Evolutionary conservation across 768 basidiomycete species (phyloP).

Genomic region (Rhodosporidiobolus odoratus): DNA sequence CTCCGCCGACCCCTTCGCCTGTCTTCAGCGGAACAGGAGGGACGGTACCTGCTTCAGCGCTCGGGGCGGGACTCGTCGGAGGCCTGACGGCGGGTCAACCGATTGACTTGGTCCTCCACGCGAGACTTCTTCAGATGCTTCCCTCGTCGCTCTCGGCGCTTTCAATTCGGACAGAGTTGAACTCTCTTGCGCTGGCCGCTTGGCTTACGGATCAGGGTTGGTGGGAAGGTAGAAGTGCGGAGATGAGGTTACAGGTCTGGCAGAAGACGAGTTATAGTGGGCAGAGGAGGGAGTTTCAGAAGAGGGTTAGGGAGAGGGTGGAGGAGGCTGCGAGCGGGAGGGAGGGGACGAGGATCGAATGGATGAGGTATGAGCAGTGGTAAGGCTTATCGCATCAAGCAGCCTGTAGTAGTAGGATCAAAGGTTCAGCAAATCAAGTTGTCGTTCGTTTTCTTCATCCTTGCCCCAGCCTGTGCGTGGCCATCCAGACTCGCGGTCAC

Average conservation of each 20-base stretch:
- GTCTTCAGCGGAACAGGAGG: neutral
- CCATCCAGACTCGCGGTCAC: too few species aligned
- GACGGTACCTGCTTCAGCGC: neutral
- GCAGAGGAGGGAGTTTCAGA: constrained; percentile 11
- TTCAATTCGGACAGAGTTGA: constrained; percentile 20
- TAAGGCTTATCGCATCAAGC: neutral
- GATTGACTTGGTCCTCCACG: constrained; percentile 24
- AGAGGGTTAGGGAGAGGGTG: constrained; percentile 13
- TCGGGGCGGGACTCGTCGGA: neutral
- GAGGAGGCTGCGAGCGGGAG: constrained; percentile 2
- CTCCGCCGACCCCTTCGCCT: neutral
- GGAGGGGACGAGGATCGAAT: constrained; percentile 1
- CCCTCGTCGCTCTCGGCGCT: neutral
- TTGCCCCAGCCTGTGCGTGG: too few species aligned
- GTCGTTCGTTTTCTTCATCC: too few species aligned
- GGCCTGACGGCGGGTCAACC: constrained; percentile 1
- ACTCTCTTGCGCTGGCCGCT: constrained; percentile 13
- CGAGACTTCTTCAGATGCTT: neutral
- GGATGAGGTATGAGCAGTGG: constrained; percentile 28
- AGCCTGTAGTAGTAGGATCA: too few species aligned
- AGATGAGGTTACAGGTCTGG: constrained; percentile 68
- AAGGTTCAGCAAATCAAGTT: too few species aligned
- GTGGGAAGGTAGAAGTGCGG: neutral
- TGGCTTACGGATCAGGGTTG: constrained; percentile 7
- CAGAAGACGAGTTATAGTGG: constrained; percentile 55